Evolutionary conservation across 1,284 basidiomycete species (phyloP), one percentile per base, ranked within the genome.

Genomic region (Stygiomarasmius scandens): DNA sequence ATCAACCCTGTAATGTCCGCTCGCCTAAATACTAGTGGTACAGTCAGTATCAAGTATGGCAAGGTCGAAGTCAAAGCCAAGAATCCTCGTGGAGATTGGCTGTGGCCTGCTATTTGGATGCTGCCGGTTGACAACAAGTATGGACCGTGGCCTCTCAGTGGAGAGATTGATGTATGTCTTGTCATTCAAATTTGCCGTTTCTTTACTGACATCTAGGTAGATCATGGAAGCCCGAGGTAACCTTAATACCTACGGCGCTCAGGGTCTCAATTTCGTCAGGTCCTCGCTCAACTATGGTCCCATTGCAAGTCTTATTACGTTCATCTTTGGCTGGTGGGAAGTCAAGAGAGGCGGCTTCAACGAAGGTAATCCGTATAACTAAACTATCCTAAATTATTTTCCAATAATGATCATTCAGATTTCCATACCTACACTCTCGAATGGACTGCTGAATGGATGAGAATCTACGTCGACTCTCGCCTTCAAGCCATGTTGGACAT

Each of bases 371-470:
- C n/a, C n/a, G n/a, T n/a, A n/a, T n/a, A n/a, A n/a, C n/a, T n/a
- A n/a, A n/a, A n/a, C n/a, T n/a, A n/a, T n/a, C n/a, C n/a, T n/a
- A n/a, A n/a, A n/a, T n/a, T n/a, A n/a, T n/a, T n/a, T n/a, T n/a
- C n/a, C n/a, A n/a, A n/a, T n/a, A n/a, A n/a, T n/a, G n/a, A n/a
- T n/a, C n/a, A n/a, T n/a, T n/a, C n/a, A n/a, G n/a, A n/a, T 0
- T 93, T 86, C 78, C 90, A 93, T 69, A 88, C 83, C 0, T 95
- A 87, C 66, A 81, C 82, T 2, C 68, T 95, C 48, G 92, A 95
- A 68, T 95, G 93, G 93, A 85, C 84, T 52, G 75, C 81, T 25
- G 65, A 79, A 16, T 92, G 85, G 70, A 73, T 95, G 72, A 80
- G 88, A 44, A 76, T 86, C 66, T 92, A 87, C 67, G 84, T 91